Percentiles rank a stretch among this genome's conserved stretches.
These are phyloP conservation scores for Mycena floridula DNA, from an alignment of 768 basidiomycete species.

Conservation along the genomic window DNA sequence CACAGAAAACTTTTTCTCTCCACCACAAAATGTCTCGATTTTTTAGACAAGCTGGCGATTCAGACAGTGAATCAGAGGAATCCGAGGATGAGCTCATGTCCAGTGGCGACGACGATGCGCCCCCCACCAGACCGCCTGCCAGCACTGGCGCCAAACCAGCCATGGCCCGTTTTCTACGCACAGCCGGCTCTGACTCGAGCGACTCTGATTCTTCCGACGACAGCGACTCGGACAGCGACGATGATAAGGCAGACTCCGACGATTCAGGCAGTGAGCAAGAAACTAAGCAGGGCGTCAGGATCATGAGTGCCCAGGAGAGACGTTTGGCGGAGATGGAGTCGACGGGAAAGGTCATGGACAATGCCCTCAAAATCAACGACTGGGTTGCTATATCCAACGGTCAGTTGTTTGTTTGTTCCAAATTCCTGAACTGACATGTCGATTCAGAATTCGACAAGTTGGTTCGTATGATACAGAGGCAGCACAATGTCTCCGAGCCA, in stretches of 20 bases:
- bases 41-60: slow-evolving; percentile 81
- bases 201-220: slow-evolving; percentile 53
- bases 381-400: slow-evolving; percentile 91
- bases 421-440: slow-evolving; percentile 4
- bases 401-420: slow-evolving; percentile 26
- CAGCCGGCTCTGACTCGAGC: slow-evolving; percentile 54
- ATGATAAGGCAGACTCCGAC: slow-evolving; percentile 37
- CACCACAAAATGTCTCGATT: slow-evolving; percentile 73
- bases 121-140: slow-evolving; percentile 38
- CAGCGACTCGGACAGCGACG: slow-evolving; percentile 50
- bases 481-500: slow-evolving; percentile 79
- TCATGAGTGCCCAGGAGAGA: slow-evolving; percentile 89
- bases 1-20: background rate
- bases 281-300: slow-evolving; percentile 61
- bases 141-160: slow-evolving; percentile 45
- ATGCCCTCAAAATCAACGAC: slow-evolving; percentile 93
- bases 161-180: slow-evolving; percentile 77
- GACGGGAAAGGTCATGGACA: slow-evolving; percentile 86
- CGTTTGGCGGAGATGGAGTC: slow-evolving; percentile 93
- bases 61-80: slow-evolving; percentile 66
- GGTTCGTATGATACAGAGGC: slow-evolving; percentile 80
- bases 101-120: slow-evolving; percentile 61
- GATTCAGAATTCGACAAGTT: slow-evolving; percentile 96
- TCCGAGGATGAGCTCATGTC: slow-evolving; percentile 79
- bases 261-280: slow-evolving; percentile 62